Percentiles rank a stretch among this genome's conserved stretches.
Evolutionary conservation across 2,329 filamentous ascomycete genomes (phyloP).

Genomic region (Aspergillus quadricinctus): DNA sequence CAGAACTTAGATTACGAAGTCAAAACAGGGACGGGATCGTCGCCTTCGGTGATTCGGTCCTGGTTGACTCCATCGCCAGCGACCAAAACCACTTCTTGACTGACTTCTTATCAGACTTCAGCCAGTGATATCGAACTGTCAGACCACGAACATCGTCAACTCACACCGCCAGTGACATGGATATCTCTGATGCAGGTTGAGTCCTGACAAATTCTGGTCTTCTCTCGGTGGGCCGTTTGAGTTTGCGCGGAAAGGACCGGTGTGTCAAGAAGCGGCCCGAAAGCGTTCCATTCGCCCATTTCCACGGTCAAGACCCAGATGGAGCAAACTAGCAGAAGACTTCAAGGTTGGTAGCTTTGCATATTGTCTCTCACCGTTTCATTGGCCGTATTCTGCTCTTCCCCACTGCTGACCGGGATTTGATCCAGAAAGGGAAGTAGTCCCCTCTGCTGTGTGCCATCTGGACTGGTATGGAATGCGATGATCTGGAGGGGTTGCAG

Average conservation of each 20-base stretch:
- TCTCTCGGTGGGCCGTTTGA: background rate
- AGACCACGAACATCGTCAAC: background rate
- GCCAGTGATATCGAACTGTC: background rate
- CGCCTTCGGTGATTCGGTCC: too few species aligned
- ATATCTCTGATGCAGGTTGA: background rate
- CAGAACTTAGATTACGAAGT: background rate
- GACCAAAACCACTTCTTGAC: too few species aligned
- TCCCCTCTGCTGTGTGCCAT: background rate
- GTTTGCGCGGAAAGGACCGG: background rate
- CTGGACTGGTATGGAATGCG: background rate
- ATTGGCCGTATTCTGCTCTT: background rate
- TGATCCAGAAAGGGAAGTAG: background rate
- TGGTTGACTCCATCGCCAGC: background rate
- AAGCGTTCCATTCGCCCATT: background rate
- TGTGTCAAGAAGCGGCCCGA: background rate
- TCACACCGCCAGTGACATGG: background rate
- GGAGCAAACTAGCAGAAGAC: background rate
- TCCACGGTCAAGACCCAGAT: background rate
- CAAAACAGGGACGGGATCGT: background rate
- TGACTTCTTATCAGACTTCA: too few species aligned
- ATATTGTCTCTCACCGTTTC: background rate
- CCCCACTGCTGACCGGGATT: background rate
- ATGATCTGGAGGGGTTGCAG: too few species aligned
- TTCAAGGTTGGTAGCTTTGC: background rate
- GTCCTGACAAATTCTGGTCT: background rate